These are phyloP conservation scores for Trichoderma asperellum DNA, from an alignment of 2,329 filamentous ascomycete species.

Conservation along the genomic window DNA sequence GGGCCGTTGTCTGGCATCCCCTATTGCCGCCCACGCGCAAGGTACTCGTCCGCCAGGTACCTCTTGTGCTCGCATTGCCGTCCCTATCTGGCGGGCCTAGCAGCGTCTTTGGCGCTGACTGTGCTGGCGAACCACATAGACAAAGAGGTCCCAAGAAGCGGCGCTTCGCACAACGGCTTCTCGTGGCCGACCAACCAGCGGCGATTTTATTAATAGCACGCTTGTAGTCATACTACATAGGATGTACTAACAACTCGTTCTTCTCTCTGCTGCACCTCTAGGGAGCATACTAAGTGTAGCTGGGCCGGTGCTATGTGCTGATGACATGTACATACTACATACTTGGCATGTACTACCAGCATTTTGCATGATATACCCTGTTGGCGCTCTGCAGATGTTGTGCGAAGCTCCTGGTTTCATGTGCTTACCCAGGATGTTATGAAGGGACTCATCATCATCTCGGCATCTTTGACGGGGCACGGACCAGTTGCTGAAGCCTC, in stretches of 20 bases:
- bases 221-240: not conserved
- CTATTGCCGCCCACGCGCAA: not conserved
- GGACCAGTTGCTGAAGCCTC: not conserved
- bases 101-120: conserved; percentile 18
- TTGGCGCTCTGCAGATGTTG: not conserved
- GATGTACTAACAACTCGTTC: not conserved
- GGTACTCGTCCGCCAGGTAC: not conserved
- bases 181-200: conserved; percentile 6
- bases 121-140: not conserved
- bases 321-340: too few relatives aligned
- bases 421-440: conserved; percentile 10
- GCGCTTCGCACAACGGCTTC: not conserved
- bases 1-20: not conserved
- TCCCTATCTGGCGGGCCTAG: not conserved
- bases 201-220: conserved; percentile 17
- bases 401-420: conserved; percentile 20
- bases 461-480: conserved; percentile 11
- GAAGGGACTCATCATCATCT: conserved; percentile 12
- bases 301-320: too few relatives aligned
- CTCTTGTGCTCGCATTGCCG: not conserved
- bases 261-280: not conserved
- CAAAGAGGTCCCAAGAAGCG: not conserved
- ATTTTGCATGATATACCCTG: conserved; percentile 14
- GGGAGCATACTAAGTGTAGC: not conserved
- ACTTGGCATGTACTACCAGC: not conserved